phyloP scores from a whole-genome alignment of 192 early-diverging fungal species.

The Backusella tuberculispora region DNA sequence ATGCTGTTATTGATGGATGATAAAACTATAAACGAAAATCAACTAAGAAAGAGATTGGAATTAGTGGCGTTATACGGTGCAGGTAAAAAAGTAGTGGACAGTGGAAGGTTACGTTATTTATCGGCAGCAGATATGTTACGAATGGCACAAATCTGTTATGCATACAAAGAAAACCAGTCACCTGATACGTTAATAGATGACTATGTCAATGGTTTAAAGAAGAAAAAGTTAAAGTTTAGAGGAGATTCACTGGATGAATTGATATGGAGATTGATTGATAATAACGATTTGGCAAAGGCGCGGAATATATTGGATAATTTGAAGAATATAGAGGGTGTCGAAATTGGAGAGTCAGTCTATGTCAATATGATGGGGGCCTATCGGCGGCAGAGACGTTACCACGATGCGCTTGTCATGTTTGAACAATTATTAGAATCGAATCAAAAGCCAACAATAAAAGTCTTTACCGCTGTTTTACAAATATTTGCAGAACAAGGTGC shows the following conservation, averaged over 20 bases:
- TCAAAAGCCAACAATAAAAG: background rate
- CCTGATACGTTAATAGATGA: background rate
- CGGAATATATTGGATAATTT: conserved; percentile 4
- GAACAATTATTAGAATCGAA: conserved; percentile 21
- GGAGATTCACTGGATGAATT: conserved; percentile 33
- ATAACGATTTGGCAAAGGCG: conserved; percentile 20
- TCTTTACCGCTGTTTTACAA: conserved; percentile 39
- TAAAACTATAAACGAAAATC: conserved; percentile 14
- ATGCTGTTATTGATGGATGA: conserved; percentile 19
- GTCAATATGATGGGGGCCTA: conserved; percentile 35
- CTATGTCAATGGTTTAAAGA: conserved; percentile 2
- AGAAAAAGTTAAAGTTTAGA: background rate
- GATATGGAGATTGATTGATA: conserved; percentile 24
- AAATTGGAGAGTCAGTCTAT: conserved; percentile 1
- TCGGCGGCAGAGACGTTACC: background rate
- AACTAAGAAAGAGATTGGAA: conserved; percentile 12
- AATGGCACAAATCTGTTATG: background rate
- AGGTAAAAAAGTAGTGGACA: background rate
- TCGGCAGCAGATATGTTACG: conserved; percentile 16
- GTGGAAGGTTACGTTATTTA: background rate
- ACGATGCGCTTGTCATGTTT: conserved; percentile 26
- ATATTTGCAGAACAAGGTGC: conserved; percentile 32
- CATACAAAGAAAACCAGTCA: background rate
- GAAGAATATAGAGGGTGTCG: background rate
- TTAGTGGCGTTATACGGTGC: conserved; percentile 14